Percentiles rank a stretch among this genome's conserved stretches.
Conservation (phyloP, 148 eudicot genomes). For the Rhododendron henanense region DNA sequence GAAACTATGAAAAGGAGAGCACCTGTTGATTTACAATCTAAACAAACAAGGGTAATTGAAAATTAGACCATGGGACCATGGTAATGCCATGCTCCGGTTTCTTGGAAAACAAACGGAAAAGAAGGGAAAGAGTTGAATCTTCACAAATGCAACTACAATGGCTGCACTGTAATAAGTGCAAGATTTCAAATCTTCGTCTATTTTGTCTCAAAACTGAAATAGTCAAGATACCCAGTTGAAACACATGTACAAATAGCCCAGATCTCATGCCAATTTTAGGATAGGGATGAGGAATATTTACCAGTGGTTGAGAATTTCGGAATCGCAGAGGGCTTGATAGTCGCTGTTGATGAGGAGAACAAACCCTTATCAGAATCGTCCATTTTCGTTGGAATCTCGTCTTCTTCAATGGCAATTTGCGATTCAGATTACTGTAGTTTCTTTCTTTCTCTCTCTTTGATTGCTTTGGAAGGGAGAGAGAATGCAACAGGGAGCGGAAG, state of each 20-base stretch:
- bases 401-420: neutral
- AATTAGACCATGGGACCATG: neutral
- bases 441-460: neutral
- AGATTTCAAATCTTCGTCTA: neutral
- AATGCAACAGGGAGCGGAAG: neutral
- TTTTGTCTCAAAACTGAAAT: neutral
- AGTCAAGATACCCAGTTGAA: neutral
- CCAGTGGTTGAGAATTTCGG: neutral
- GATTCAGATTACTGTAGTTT: neutral
- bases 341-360: neutral
- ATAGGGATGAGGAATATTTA: neutral
- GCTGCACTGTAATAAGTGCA: neutral
- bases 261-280: neutral
- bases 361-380: slow-evolving; percentile 8
- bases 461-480: slow-evolving; percentile 1
- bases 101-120: no score
- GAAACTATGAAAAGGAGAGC: no score
- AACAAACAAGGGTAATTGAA: neutral
- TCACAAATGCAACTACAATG: neutral
- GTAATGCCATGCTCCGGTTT: no score
- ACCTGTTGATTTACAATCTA: neutral
- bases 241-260: neutral
- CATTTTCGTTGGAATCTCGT: slow-evolving; percentile 2
- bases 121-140: no score
- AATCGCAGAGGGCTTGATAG: neutral